Base-by-base conservation (phyloP, 2,329 filamentous ascomycete genomes). In the Epichloe uncinata region DNA sequence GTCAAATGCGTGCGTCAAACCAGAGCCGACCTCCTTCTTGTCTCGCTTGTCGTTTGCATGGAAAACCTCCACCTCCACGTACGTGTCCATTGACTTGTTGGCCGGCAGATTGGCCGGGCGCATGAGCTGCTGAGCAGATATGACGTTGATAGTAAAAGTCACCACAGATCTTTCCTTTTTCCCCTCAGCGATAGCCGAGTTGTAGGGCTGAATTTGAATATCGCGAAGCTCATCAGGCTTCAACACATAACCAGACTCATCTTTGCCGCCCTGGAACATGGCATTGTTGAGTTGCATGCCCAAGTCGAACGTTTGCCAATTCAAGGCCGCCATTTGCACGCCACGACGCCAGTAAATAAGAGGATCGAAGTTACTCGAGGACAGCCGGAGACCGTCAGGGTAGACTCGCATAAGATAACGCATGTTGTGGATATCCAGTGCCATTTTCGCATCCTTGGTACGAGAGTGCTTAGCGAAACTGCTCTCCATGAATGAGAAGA, bases 301-400 rank as follows among this genome's bases (percentile, higher is more conserved):
- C 16, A 94, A 75, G 62, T 97, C 93, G 61, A 94, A 96, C 0
- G 90, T 97, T 68, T 98, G 93, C 91, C 93, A 97, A 68, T 98
- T 98, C 54, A 97, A 74, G 0, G 93, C 93, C 13, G 86, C 89
- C 91, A 98, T 97, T 68, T 98, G 93, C 16, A 96, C 93, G 34
- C 93, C 93, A 42, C 88, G 83, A 47, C 91, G 83, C 93, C 93
- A 98, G 63, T 93, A 95, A 54, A 84, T 82, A 55, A 95, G 78
- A 1, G 93, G 93, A 60, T 96, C 89, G 61, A 96, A 97, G 68
- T 98, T 98, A 58, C 85, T 87, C 0, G 93, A 97, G 35, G 80
- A 81, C 50, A 97, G 74, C 30, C 93, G 84, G 58, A 81, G 82
- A 37, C 80, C 83, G 49, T 87, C 85, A 6, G 93, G 93, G 62